Percentiles rank a stretch among this genome's conserved stretches.
Conservation (phyloP, 78 protist species). For the Speleostelium caveatum region DNA sequence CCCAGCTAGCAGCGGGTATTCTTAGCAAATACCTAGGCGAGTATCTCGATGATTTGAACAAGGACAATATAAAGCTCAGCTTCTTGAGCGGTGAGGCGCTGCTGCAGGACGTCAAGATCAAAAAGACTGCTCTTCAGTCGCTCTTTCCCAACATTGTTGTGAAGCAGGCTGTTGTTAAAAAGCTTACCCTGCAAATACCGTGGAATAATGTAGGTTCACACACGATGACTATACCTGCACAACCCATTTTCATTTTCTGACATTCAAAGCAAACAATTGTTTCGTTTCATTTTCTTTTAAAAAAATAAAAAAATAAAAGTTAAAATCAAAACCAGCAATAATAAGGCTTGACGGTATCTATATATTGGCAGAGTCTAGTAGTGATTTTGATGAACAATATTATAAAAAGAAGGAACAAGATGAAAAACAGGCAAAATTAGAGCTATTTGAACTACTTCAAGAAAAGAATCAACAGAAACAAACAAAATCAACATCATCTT, state of each 20-base stretch:
- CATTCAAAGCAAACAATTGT: background rate
- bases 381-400: slow-evolving; percentile 53
- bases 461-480: background rate
- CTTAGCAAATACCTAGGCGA: slow-evolving; percentile 51
- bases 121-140: slow-evolving; percentile 37
- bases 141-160: slow-evolving; percentile 54
- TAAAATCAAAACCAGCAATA: slow-evolving; percentile 55
- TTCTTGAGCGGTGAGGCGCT: slow-evolving; percentile 60
- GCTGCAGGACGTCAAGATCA: slow-evolving; percentile 54
- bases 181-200: slow-evolving; percentile 57
- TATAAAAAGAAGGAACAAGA: slow-evolving; percentile 51
- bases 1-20: slow-evolving; percentile 46
- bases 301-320: too few species aligned
- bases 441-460: slow-evolving; percentile 24
- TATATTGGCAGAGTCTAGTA: slow-evolving; percentile 61
- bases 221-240: too few species aligned
- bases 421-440: slow-evolving; percentile 42
- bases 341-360: slow-evolving; percentile 62
- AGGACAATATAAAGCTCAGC: slow-evolving; percentile 53
- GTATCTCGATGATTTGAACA: slow-evolving; percentile 57
- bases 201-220: slow-evolving; percentile 73
- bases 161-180: slow-evolving; percentile 58
- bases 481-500: background rate
- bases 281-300: background rate
- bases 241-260: too few species aligned